Percentiles rank a stretch among this genome's conserved stretches.
Conservation (phyloP, 2,329 filamentous ascomycete genomes). For the Verticillium klebahnii region DNA sequence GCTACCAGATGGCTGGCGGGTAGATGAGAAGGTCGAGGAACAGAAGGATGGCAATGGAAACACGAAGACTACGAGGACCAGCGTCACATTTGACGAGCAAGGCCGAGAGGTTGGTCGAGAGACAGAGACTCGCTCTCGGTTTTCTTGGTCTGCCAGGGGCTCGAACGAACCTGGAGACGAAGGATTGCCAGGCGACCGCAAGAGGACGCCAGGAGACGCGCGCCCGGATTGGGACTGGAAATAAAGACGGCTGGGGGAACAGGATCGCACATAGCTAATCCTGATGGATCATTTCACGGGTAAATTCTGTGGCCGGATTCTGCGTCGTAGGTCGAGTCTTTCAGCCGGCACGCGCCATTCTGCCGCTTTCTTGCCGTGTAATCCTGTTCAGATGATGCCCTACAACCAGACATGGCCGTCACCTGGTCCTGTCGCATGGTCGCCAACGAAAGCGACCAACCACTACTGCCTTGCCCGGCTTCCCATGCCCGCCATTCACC, state of each 20-base stretch:
- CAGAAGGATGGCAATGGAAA: constrained; percentile 11
- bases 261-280: not conserved
- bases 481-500: too few relatives aligned
- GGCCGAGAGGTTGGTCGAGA: constrained; percentile 11
- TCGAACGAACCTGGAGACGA: not conserved
- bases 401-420: too few relatives aligned
- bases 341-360: too few relatives aligned
- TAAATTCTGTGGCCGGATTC: not conserved
- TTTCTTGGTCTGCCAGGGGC: constrained; percentile 9
- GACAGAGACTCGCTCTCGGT: constrained; percentile 9
- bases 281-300: not conserved
- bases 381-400: not conserved
- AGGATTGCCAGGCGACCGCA: not conserved
- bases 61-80: constrained; percentile 8
- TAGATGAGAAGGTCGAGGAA: constrained; percentile 9
- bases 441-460: too few relatives aligned
- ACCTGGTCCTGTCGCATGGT: too few relatives aligned
- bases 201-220: not conserved
- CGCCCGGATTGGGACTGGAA: not conserved
- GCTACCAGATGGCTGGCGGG: constrained; percentile 9
- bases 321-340: not conserved
- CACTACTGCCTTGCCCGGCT: too few relatives aligned
- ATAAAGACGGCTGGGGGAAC: not conserved
- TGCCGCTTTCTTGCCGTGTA: not conserved
- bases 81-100: constrained; percentile 11